Conservation (phyloP, 768 basidiomycete species). For the Leccinellum luteum region DNA sequence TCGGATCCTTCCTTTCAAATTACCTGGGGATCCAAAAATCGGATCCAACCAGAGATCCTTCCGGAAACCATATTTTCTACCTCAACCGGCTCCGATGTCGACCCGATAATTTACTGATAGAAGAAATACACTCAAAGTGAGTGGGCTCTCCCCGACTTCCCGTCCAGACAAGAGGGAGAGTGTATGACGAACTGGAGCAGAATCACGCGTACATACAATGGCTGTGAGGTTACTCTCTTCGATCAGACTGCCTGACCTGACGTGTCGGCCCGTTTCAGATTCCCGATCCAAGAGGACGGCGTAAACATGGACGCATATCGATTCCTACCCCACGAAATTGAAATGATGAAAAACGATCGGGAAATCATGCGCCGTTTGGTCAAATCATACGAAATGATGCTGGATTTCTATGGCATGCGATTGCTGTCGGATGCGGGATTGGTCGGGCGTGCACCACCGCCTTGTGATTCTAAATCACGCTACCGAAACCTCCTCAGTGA, state of each 20-base stretch:
- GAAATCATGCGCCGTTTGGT: conserved; percentile 49
- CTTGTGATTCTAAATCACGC: conserved; percentile 48
- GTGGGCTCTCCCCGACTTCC: conserved; percentile 6
- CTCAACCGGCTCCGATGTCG: conserved; percentile 51
- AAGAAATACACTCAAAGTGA: conserved; percentile 61
- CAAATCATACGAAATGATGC: conserved; percentile 67
- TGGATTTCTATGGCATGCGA: conserved; percentile 79
- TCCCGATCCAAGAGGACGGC: conserved; percentile 72
- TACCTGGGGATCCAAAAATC: conserved; percentile 18
- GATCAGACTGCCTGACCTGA: not conserved
- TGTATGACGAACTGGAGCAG: conserved; percentile 52
- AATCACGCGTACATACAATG: conserved; percentile 79
- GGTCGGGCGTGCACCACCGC: conserved; percentile 48
- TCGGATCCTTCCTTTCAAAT: conserved; percentile 24
- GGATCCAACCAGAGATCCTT: conserved; percentile 6
- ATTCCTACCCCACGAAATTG: conserved; percentile 63
- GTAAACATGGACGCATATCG: conserved; percentile 69
- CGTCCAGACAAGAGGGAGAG: conserved; percentile 3
- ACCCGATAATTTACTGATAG: conserved; percentile 60
- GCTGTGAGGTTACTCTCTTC: conserved; percentile 48
- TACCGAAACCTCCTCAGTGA: conserved; percentile 67
- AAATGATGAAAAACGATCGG: conserved; percentile 50
- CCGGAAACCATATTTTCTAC: conserved; percentile 62
- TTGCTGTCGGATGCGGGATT: conserved; percentile 59
- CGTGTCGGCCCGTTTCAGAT: conserved; percentile 36